Conservation (phyloP, 768 basidiomycete genomes). For the Rhodosporidiobolus sp. region DNA sequence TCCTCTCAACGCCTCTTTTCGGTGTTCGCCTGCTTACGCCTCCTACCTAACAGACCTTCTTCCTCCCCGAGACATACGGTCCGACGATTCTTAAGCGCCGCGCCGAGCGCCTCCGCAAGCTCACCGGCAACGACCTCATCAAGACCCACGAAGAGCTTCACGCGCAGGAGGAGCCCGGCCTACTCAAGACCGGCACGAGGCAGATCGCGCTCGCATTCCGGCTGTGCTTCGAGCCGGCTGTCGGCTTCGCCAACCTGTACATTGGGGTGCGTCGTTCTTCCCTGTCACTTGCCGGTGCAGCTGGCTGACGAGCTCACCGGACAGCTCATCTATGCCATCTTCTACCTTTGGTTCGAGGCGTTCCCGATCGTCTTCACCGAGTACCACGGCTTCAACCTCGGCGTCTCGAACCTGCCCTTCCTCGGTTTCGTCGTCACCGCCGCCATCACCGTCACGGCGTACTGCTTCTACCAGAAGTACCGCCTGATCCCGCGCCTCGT, state of each 20-base stretch:
- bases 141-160: conserved; percentile 44
- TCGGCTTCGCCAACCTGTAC: conserved; percentile 48
- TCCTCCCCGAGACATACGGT: conserved; percentile 48
- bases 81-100: conserved; percentile 49
- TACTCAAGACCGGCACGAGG: not conserved
- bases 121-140: conserved; percentile 49
- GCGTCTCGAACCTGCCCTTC: conserved; percentile 41
- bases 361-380: conserved; percentile 48
- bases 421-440: conserved; percentile 44
- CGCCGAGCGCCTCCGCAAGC: conserved; percentile 49
- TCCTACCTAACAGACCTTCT: conserved; percentile 44
- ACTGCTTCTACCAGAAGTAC: conserved; percentile 35
- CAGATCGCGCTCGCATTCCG: conserved; percentile 43
- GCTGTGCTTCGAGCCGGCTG: conserved; percentile 35
- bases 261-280: conserved; percentile 42
- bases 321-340: not conserved
- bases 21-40: no score
- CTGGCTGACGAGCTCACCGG: not conserved
- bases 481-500: conserved; percentile 21
- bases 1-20: no score
- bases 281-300: not conserved
- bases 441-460: conserved; percentile 24
- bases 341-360: conserved; percentile 44
- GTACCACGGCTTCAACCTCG: conserved; percentile 43
- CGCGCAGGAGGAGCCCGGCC: conserved; percentile 11